A percentile compares a stretch with the other conserved stretches of the same genome.
Conservation (phyloP, 148 eudicot genomes). For the Talinum fruticosum region DNA sequence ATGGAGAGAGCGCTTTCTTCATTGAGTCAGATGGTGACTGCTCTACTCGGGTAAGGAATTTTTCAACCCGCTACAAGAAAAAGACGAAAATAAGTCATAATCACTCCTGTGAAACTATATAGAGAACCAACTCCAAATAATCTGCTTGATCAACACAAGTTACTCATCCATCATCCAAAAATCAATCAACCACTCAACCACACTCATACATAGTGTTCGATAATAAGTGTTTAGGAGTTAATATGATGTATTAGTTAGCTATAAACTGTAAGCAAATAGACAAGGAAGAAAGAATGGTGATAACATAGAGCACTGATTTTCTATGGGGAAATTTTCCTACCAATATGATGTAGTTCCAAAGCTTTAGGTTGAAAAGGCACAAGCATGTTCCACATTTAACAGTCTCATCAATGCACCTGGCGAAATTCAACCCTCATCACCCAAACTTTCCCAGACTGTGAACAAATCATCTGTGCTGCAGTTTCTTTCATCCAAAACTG, state of each 20-base stretch:
- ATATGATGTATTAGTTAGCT: background rate
- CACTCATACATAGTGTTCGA: background rate
- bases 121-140: background rate
- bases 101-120: background rate
- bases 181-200: background rate
- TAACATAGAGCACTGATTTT: background rate
- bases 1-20: conserved; percentile 68
- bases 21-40: conserved; percentile 80
- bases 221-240: background rate
- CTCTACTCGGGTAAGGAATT: conserved; percentile 57
- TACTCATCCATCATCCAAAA: background rate
- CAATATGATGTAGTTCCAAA: background rate
- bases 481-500: background rate
- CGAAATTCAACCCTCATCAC: too few relatives aligned
- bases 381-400: background rate
- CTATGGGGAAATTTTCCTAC: background rate
- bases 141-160: background rate
- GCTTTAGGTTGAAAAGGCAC: background rate
- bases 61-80: conserved; percentile 57
- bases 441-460: too few relatives aligned
- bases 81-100: background rate
- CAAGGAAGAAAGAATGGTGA: background rate
- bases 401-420: too few relatives aligned
- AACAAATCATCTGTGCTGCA: too few relatives aligned
- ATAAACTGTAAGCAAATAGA: background rate